Conservation (phyloP, 208 protist species). For the Trypanosoma melophagium region DNA sequence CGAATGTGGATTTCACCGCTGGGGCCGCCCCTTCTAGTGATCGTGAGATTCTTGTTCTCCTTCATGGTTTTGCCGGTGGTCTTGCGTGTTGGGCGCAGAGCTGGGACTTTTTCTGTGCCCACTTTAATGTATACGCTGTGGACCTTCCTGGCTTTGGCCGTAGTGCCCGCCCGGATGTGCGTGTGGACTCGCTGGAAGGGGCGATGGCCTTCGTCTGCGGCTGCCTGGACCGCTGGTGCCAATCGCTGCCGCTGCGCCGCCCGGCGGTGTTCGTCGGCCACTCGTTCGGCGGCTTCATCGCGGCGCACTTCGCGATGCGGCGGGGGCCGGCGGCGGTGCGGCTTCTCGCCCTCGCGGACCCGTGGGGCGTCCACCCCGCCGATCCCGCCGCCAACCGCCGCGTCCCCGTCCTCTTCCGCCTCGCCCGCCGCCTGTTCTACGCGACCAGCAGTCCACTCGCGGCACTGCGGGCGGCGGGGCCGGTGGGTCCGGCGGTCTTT, state of each 20-base stretch:
- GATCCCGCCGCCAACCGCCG: constrained; percentile 27
- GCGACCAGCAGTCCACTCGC: constrained; percentile 39
- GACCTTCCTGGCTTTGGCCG: constrained; percentile 65
- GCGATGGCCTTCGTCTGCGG: constrained; percentile 40
- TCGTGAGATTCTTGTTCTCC: constrained; percentile 39
- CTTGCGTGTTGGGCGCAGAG: constrained; percentile 64
- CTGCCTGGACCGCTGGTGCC: constrained; percentile 48
- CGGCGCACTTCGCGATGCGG: constrained; percentile 46
- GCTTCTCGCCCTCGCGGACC: constrained; percentile 45
- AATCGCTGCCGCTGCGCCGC: constrained; percentile 28
- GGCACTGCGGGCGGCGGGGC: constrained; percentile 46
- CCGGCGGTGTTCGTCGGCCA: constrained; percentile 54
- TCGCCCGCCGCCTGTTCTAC: constrained; percentile 41
- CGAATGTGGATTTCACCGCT: constrained; percentile 36
- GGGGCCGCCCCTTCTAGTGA: constrained; percentile 20
- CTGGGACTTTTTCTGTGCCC: constrained; percentile 47
- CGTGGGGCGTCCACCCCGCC: constrained; percentile 56
- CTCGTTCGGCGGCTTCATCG: constrained; percentile 62
- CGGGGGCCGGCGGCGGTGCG: constrained; percentile 26
- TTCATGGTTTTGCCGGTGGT: constrained; percentile 74
- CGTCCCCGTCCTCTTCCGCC: constrained; percentile 25
- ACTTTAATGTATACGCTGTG: constrained; percentile 51
- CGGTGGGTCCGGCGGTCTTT: constrained; percentile 47
- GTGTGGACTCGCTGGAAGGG: constrained; percentile 29
- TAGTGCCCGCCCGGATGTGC: constrained; percentile 35